Percentiles rank a stretch among this genome's conserved stretches.
Evolutionary conservation across 352 stramenopile genomes (phyloP).

Genomic region (Pythium volutum): DNA sequence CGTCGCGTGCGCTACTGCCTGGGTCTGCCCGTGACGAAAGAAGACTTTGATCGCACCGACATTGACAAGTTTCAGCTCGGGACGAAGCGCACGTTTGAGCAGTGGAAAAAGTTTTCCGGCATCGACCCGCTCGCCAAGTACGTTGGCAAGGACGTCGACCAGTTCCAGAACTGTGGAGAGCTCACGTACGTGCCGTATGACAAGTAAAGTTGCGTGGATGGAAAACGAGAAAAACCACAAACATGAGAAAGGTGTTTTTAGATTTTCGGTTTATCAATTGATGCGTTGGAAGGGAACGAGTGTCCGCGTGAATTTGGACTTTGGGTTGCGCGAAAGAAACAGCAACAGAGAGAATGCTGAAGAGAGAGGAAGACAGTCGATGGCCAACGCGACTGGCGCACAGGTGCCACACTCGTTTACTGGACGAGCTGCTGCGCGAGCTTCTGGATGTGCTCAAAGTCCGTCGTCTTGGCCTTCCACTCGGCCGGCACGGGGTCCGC

Average conservation of each 20-base stretch:
- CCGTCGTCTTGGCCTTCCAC: conserved; percentile 53
- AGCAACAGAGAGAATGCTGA: background rate
- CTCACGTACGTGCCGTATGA: conserved; percentile 67
- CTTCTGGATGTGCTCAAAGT: conserved; percentile 34
- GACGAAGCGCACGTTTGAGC: conserved; percentile 69
- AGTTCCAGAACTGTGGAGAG: conserved; percentile 73
- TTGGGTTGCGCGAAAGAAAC: background rate
- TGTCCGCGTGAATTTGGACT: too few species aligned
- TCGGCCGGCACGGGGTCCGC: conserved; percentile 31
- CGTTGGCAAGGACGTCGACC: conserved; percentile 37
- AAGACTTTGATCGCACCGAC: conserved; percentile 75
- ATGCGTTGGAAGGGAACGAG: too few species aligned
- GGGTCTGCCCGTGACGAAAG: conserved; percentile 48
- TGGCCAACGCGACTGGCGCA: too few species aligned
- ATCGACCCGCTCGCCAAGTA: conserved; percentile 75
- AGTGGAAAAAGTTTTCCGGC: conserved; percentile 78
- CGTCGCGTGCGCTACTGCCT: conserved; percentile 67
- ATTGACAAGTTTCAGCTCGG: conserved; percentile 66
- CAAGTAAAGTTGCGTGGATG: conserved; percentile 4
- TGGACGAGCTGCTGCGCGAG: conserved; percentile 41
- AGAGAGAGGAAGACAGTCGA: too few species aligned
- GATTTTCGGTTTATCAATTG: too few species aligned
- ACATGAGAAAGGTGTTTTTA: conserved; percentile 6
- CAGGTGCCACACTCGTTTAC: conserved; percentile 7
- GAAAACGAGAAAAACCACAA: background rate